A percentile compares a stretch with the other conserved stretches of the same genome.
phyloP scores from a whole-genome alignment of 495 filamentous ascomycete genomes.

The Xylaria bambusicola region DNA sequence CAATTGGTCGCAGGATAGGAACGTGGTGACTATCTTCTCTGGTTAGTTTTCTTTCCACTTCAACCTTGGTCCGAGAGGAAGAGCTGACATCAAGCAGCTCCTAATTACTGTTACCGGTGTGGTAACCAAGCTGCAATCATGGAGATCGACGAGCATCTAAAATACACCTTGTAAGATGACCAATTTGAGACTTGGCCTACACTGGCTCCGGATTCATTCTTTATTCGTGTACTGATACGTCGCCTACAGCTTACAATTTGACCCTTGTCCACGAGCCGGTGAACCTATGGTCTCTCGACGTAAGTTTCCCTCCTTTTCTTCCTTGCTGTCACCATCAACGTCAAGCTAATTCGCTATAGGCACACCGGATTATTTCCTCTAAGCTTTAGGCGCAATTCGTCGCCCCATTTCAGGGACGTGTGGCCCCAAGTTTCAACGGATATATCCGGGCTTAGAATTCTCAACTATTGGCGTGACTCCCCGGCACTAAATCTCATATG shows the following conservation, averaged over 20 bases:
- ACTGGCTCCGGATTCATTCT: not conserved
- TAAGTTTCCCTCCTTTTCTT: slow-evolving; percentile 38
- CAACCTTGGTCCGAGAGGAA: not conserved
- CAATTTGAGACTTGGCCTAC: not conserved
- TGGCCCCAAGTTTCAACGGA: slow-evolving; percentile 25
- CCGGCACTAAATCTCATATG: slow-evolving; percentile 21
- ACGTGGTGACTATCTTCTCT: slow-evolving; percentile 98
- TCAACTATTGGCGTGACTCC: slow-evolving; percentile 10
- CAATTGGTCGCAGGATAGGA: slow-evolving; percentile 96
- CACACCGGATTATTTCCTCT: slow-evolving; percentile 98
- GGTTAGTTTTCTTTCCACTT: slow-evolving; percentile 53
- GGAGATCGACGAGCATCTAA: slow-evolving; percentile 99
- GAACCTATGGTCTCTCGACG: slow-evolving; percentile 98
- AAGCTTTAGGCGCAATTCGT: slow-evolving; percentile 33
- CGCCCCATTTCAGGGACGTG: slow-evolving; percentile 20
- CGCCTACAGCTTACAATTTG: slow-evolving; percentile 86
- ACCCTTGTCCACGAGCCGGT: slow-evolving; percentile 94
- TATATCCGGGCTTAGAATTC: not conserved
- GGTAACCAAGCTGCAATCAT: slow-evolving; percentile 99
- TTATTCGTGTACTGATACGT: slow-evolving; percentile 23
- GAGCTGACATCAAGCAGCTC: slow-evolving; percentile 56
- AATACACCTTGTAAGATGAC: slow-evolving; percentile 94
- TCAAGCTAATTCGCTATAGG: slow-evolving; percentile 42
- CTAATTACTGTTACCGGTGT: slow-evolving; percentile 97
- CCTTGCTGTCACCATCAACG: slow-evolving; percentile 20